phyloP scores from a whole-genome alignment of 495 filamentous ascomycete genomes.

The Penicillium manginii region DNA sequence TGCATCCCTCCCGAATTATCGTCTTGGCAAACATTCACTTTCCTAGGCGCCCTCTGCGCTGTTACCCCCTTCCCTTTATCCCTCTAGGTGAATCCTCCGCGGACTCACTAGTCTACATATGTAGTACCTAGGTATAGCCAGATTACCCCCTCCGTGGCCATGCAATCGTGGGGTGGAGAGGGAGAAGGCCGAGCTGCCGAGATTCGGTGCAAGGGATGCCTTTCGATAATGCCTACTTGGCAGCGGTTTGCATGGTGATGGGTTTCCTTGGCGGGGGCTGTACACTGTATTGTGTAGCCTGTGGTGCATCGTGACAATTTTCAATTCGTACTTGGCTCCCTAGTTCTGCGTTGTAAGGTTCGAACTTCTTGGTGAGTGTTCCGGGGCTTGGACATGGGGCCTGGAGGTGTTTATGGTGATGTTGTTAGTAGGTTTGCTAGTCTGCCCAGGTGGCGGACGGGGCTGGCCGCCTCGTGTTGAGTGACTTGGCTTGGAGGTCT shows the following conservation, averaged over 20 bases:
- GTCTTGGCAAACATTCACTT: conserved; percentile 29
- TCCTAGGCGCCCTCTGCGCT: conserved; percentile 8
- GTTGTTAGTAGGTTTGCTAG: too few relatives aligned
- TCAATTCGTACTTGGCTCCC: background rate
- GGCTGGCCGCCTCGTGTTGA: too few relatives aligned
- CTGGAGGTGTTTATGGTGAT: too few relatives aligned
- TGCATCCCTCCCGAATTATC: conserved; percentile 40
- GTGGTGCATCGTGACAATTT: background rate
- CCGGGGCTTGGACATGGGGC: too few relatives aligned
- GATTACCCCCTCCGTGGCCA: background rate
- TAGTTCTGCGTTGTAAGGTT: background rate
- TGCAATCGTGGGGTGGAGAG: conserved; percentile 17
- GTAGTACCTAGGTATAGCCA: too few relatives aligned
- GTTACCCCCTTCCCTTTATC: conserved; percentile 2
- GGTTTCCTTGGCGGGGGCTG: conserved; percentile 29
- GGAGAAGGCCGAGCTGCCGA: background rate
- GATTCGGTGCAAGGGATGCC: conserved; percentile 17
- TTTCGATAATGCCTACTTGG: conserved; percentile 11
- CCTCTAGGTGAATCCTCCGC: too few relatives aligned
- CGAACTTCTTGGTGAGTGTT: too few relatives aligned
- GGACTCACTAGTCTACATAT: too few relatives aligned
- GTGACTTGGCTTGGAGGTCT: too few relatives aligned
- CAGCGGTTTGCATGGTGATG: conserved; percentile 1
- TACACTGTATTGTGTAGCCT: conserved; percentile 14
- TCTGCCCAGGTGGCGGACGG: too few relatives aligned